Percentiles rank a stretch among this genome's conserved stretches.
Conservation (phyloP, 352 stramenopile genomes). For the Globisporangium yorkense region DNA sequence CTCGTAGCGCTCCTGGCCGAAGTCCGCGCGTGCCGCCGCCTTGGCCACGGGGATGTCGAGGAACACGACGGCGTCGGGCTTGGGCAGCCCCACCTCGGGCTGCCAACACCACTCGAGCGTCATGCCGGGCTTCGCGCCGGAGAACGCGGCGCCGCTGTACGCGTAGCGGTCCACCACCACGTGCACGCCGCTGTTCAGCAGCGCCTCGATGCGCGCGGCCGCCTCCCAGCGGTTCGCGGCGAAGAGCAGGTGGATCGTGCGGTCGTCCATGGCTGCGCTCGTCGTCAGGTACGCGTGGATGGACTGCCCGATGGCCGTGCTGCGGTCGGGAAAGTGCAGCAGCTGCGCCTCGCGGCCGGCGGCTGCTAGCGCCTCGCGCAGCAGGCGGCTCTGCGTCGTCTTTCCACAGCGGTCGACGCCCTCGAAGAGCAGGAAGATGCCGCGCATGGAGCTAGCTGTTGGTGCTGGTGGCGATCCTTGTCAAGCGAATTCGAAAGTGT, state of each 20-base stretch:
- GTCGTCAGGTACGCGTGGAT: conserved; percentile 97
- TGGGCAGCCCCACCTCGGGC: conserved; percentile 95
- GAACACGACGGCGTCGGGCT: conserved; percentile 97
- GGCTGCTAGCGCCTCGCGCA: conserved; percentile 60
- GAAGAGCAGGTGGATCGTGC: conserved; percentile 98
- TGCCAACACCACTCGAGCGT: conserved; percentile 97
- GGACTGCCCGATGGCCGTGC: conserved; percentile 91
- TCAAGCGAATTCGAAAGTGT: no score
- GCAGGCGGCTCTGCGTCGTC: conserved; percentile 96
- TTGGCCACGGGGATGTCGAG: conserved; percentile 93
- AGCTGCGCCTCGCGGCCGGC: conserved; percentile 30
- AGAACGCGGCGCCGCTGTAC: conserved; percentile 98
- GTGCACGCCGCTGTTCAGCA: conserved; percentile 79
- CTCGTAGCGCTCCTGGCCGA: conserved; percentile 92
- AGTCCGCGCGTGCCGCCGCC: conserved; percentile 88
- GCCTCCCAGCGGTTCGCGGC: conserved; percentile 99
- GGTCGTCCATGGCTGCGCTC: conserved; percentile 91
- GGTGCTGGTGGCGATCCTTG: no score
- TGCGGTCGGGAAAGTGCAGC: conserved; percentile 79
- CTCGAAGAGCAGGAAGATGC: conserved; percentile 98
- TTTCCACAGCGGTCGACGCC: conserved; percentile 99
- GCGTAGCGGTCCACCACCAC: conserved; percentile 97
- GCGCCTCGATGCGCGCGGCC: conserved; percentile 56
- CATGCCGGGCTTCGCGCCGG: conserved; percentile 92
- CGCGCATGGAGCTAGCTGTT: conserved; percentile 37